Evolutionary conservation across 2,329 filamentous ascomycete genomes (phyloP).

Genomic region (Colletotrichum gigasporum): DNA sequence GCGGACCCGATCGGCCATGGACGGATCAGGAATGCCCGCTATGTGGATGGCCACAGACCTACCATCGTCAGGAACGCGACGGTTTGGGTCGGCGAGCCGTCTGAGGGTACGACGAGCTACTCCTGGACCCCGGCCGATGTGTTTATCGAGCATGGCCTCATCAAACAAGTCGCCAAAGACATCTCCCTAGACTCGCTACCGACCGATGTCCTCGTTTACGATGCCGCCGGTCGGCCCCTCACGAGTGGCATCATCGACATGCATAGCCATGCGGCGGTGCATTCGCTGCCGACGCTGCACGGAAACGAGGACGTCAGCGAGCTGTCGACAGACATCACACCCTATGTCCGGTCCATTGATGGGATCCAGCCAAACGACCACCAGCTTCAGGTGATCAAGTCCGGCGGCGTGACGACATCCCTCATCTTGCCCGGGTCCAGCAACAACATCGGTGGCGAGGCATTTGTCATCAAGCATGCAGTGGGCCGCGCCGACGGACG

Average conservation of each 20-base stretch:
- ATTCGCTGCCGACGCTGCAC: constrained; percentile 60
- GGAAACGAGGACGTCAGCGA: constrained; percentile 72
- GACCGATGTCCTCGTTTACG: constrained; percentile 58
- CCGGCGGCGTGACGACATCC: constrained; percentile 75
- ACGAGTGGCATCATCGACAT: constrained; percentile 77
- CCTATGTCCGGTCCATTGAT: constrained; percentile 74
- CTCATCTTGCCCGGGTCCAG: constrained; percentile 73
- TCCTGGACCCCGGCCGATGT: constrained; percentile 69
- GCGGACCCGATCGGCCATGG: constrained; percentile 64
- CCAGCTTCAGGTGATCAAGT: constrained; percentile 75
- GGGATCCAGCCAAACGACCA: constrained; percentile 70
- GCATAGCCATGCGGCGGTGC: constrained; percentile 73
- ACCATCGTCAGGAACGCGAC: constrained; percentile 73
- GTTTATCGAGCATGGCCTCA: constrained; percentile 68
- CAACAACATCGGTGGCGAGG: constrained; percentile 79
- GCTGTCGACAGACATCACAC: constrained; percentile 71
- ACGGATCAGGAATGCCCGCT: constrained; percentile 68
- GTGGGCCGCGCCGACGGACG: constrained; percentile 69
- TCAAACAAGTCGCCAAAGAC: constrained; percentile 58
- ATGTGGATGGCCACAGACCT: constrained; percentile 65
- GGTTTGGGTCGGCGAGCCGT: constrained; percentile 72
- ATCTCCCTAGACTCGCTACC: constrained; percentile 55
- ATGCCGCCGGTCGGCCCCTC: constrained; percentile 69
- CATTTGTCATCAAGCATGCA: constrained; percentile 74
- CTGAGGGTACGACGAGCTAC: constrained; percentile 62